Conservation (phyloP, 179 eudicot species). For the Heliamphora pulchella region DNA sequence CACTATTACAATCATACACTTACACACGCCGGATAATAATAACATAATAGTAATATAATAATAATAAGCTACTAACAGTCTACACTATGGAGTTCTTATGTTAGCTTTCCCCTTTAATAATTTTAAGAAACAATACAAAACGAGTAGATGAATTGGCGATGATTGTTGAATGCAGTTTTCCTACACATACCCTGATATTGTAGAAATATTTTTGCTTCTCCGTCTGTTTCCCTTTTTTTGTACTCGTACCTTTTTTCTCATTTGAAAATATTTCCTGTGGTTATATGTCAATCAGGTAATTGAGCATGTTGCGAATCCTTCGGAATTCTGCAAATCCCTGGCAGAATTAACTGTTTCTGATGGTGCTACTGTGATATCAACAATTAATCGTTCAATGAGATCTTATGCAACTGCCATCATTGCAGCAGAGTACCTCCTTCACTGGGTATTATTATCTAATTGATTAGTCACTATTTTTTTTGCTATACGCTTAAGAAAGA, state of each 20-base stretch:
- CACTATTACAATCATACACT: no score
- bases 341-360: slow-evolving; percentile 56
- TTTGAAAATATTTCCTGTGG: not conserved
- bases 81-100: no score
- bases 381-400: slow-evolving; percentile 85
- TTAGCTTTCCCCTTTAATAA: not conserved
- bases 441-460: slow-evolving; percentile 55
- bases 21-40: no score
- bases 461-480: not conserved
- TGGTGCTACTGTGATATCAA: slow-evolving; percentile 87
- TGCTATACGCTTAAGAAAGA: not conserved
- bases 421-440: slow-evolving; percentile 77
- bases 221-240: not conserved
- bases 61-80: no score
- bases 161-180: not conserved
- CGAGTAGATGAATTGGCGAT: not conserved
- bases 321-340: slow-evolving; percentile 86
- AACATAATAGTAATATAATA: no score
- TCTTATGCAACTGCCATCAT: slow-evolving; percentile 79
- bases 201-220: not conserved
- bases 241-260: not conserved
- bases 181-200: not conserved
- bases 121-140: not conserved
- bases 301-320: slow-evolving; percentile 93
- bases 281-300: slow-evolving; percentile 46